Evolutionary conservation across 306 rosid species (phyloP).

Genomic region (Ceratonia siliqua): DNA sequence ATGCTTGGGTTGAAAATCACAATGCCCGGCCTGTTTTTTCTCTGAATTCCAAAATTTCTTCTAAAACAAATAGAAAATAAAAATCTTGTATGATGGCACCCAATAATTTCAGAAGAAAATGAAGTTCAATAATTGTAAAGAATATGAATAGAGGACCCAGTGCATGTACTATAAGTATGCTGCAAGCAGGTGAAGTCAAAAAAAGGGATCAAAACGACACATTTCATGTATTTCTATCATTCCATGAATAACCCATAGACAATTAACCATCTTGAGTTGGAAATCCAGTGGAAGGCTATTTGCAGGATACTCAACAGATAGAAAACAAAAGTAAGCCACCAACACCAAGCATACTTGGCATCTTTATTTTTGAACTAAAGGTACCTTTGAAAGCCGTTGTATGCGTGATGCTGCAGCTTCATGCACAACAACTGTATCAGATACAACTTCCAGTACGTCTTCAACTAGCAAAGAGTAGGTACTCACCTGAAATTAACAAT

Average conservation of each 20-base stretch:
- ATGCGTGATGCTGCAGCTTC: slow-evolving; percentile 93
- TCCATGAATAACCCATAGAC: background rate
- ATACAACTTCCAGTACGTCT: slow-evolving; percentile 82
- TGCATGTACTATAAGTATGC: background rate
- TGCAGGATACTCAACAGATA: slow-evolving; percentile 6
- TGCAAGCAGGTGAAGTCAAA: background rate
- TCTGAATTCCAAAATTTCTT: slow-evolving; percentile 8
- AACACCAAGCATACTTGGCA: slow-evolving; percentile 13
- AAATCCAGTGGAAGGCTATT: slow-evolving; percentile 1
- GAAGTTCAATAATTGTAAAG: background rate
- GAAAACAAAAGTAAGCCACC: background rate
- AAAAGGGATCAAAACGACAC: background rate
- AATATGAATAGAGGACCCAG: background rate
- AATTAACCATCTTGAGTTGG: background rate
- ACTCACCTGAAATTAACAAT: slow-evolving; percentile 62
- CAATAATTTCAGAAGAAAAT: background rate
- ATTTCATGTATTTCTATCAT: background rate
- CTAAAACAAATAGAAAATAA: background rate
- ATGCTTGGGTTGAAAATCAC: background rate
- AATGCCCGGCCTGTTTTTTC: slow-evolving; percentile 4
- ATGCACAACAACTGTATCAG: slow-evolving; percentile 78
- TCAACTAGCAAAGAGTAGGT: slow-evolving; percentile 87
- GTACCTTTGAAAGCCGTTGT: slow-evolving; percentile 91
- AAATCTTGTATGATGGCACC: background rate
- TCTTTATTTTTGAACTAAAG: slow-evolving; percentile 2